These are phyloP conservation scores for Lecanicillium sp. DNA, from an alignment of 2,329 filamentous ascomycete species.

Conservation along the genomic window DNA sequence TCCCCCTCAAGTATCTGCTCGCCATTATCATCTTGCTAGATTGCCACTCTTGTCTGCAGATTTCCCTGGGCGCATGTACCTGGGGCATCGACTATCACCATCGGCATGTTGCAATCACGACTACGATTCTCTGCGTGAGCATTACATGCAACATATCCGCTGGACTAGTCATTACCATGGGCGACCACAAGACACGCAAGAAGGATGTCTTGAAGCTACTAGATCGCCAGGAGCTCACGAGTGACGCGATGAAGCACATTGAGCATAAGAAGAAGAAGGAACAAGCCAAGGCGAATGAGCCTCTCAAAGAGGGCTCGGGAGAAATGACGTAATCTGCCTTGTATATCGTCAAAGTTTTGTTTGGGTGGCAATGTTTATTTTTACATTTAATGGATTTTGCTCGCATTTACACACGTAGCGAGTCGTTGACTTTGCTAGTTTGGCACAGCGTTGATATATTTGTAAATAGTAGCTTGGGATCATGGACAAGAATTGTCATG, in stretches of 20 bases:
- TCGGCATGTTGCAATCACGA: conserved; percentile 65
- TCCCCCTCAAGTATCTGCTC: conserved; percentile 65
- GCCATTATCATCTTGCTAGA: conserved; percentile 74
- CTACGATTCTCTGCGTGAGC: conserved; percentile 70
- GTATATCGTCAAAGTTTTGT: too few species aligned
- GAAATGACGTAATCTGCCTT: too few species aligned
- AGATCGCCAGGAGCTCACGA: conserved; percentile 67
- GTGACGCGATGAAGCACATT: conserved; percentile 42
- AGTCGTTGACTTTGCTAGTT: too few species aligned
- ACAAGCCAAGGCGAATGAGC: conserved; percentile 7
- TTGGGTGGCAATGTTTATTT: too few species aligned
- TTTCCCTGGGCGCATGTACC: conserved; percentile 68
- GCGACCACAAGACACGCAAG: conserved; percentile 70
- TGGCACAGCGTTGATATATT: too few species aligned
- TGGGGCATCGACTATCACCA: conserved; percentile 68
- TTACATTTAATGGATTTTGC: too few species aligned
- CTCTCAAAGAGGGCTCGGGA: too few species aligned
- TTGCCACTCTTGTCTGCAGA: conserved; percentile 71
- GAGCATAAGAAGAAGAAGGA: conserved; percentile 34
- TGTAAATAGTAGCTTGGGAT: too few species aligned
- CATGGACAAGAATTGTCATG: too few species aligned
- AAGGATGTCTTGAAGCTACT: conserved; percentile 76
- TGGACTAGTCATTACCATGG: conserved; percentile 67
- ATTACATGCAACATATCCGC: conserved; percentile 72
- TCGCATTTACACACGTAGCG: too few species aligned